phyloP scores from a whole-genome alignment of 2,329 filamentous ascomycete species.

The Aspergillus bombycis region DNA sequence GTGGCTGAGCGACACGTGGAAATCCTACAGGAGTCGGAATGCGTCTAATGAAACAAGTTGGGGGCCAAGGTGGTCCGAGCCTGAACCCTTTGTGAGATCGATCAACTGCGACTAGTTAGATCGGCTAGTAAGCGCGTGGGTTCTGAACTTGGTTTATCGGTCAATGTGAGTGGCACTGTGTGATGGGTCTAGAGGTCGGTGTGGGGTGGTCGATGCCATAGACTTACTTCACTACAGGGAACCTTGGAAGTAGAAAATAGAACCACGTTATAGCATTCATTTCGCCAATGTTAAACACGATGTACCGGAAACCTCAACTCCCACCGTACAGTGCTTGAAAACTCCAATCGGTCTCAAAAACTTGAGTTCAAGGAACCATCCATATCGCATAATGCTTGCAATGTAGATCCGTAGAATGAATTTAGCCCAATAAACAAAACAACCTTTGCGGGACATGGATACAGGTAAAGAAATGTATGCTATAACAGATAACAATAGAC shows the following conservation, averaged over 20 bases:
- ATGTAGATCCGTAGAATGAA: not conserved
- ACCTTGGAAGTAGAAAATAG: not conserved
- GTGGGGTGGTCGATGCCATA: not conserved
- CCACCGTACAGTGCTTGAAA: not conserved
- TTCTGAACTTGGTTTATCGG: not conserved
- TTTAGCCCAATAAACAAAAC: not conserved
- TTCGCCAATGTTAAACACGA: not conserved
- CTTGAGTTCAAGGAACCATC: not conserved
- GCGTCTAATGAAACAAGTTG: not conserved
- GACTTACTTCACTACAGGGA: not conserved
- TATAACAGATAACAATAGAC: not conserved
- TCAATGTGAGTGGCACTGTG: not conserved
- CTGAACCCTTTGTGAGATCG: not conserved
- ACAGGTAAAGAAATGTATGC: not conserved
- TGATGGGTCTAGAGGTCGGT: not conserved
- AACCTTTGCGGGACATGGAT: not conserved
- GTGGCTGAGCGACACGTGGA: constrained; percentile 2
- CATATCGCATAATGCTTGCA: not conserved
- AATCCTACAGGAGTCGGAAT: constrained; percentile 3
- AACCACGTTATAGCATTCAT: not conserved
- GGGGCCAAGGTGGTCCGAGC: not conserved
- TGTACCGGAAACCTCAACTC: not conserved
- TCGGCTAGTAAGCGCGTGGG: not conserved
- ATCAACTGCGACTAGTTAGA: not conserved
- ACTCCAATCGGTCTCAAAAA: not conserved